Base-by-base conservation (phyloP, 139 green algal species). In the Mesostigma viride region DNA sequence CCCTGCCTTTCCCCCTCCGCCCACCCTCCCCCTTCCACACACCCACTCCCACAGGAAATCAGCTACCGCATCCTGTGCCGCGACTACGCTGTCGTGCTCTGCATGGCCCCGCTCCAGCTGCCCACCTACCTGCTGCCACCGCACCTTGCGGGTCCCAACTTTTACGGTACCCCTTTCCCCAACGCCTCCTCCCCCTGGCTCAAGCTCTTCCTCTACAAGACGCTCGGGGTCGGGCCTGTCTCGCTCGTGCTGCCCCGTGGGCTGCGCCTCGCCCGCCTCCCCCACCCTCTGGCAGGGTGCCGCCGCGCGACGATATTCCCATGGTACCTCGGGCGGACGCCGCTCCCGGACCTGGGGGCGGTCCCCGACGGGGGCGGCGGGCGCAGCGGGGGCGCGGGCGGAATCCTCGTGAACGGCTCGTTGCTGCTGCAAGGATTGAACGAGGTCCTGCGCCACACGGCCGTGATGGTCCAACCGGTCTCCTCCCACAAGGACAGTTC, bases 401-500 rank as follows among this genome's bases (percentile, higher is more conserved):
- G 70, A 3, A 47, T 36, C 24, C 27, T 76, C 20, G 70, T 76
- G 11, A 26, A 74, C 3, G 70, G 70, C 36, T 32, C 27, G 8
- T 24, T 76, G 31, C 70, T 76, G 31, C 46, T 76, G 30, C 58
- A 76, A 31, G 64, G 56, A 30, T 14, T 76, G 5, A 76, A 76
- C 33, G 34, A 26, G 22, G 8, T 76, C 22, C 70, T 76, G 0
- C 14, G 40, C 5, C 34, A 62, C 32, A 58, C 70, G 17, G 70
- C 70, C 31, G 1, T 76, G 27, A 24, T 76, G 14, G 62, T 76
- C 1, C 70, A 76, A 44, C 70, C 70, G 4, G 3, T 75, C 8
- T 8, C 11, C 28, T n/a, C n/a, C n/a, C n/a, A n/a, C n/a, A n/a
- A n/a, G n/a, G n/a, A n/a, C n/a, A n/a, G n/a, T n/a, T n/a, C n/a